Evolutionary conservation across 768 basidiomycete species (phyloP), one percentile per base, ranked within the genome.

Genomic region (Gelatoporia subvermispora): DNA sequence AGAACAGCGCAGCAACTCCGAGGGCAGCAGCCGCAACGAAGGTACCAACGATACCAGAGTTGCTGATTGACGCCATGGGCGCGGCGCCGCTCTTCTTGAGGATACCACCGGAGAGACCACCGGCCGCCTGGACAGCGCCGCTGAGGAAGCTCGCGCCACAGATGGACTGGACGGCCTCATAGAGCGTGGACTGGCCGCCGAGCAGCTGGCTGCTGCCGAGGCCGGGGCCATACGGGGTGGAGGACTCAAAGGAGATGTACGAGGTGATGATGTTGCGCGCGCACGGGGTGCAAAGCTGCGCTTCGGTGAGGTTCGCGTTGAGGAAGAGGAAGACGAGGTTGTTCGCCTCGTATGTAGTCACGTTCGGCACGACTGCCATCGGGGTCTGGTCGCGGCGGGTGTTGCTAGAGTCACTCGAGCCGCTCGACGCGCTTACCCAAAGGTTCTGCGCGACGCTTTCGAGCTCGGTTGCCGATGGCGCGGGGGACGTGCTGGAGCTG

Each of bases 291-390:
- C 95, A 97, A 38, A 96, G 83, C 20, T 66, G 45, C 22, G 65
- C 56, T n/a, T 72, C 65, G 22, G 75, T 34, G 61, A 78, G 68
- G 51, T 58, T 52, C 39, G 85, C 72, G 23, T 74, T 63, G 61
- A 88, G 76, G 82, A 88, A 82, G 55, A 97, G 72, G 86, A 90
- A 96, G 31, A 80, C 72, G 47, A 96, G 66, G 73, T 86, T 89
- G 61, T 76, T 77, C 40, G 68, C 55, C 39, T 57, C 52, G 68
- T 74, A 85, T 9, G 77, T 75, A 9, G 72, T 71, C 39, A 73
- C 64, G 67, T 89, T 83, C 50, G 83, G 84, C 23, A 57, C 37
- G 10, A 72, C 46, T 24, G 62, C 54, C 8, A 60, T 48, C 16
- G 75, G 58, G n/a, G 54, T 38, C 64, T 68, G 70, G 22, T 43